These are phyloP conservation scores for Macaranga tanarius DNA, from an alignment of 441 rosid species.

Conservation along the genomic window DNA sequence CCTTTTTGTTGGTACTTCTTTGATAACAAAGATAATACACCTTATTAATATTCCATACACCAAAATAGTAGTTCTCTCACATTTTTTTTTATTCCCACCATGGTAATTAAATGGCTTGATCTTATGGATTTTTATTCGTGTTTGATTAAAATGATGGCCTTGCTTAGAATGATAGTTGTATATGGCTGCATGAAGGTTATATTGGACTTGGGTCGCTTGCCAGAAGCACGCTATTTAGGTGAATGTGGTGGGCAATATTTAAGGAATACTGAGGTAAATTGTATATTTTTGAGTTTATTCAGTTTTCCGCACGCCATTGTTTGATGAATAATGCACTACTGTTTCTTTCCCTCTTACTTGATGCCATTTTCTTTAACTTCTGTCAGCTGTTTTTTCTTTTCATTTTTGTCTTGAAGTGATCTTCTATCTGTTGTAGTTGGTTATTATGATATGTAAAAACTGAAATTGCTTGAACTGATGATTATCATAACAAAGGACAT, in stretches of 20 bases:
- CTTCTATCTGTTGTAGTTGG: not conserved
- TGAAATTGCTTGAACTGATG: not conserved
- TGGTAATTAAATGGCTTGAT: not conserved
- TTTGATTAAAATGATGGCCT: not conserved
- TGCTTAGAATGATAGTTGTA: not conserved
- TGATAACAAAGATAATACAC: not conserved
- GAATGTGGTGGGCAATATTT: slow-evolving; percentile 54
- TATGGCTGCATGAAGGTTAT: slow-evolving; percentile 37
- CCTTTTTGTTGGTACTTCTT: not conserved
- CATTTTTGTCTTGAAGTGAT: no score
- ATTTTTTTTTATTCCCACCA: not conserved
- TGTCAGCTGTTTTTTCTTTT: not conserved
- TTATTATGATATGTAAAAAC: not conserved
- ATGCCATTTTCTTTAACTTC: slow-evolving; percentile 3
- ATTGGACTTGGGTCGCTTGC: slow-evolving; percentile 60
- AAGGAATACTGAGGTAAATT: slow-evolving; percentile 53
- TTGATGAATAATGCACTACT: not conserved
- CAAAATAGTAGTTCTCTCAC: not conserved
- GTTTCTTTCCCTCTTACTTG: not conserved
- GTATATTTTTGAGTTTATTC: slow-evolving; percentile 5
- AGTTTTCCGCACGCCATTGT: not conserved
- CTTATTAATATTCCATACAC: not conserved
- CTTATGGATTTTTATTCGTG: not conserved
- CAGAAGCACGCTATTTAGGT: slow-evolving; percentile 64
- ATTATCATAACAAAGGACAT: not conserved